Evolutionary conservation across 2,329 filamentous ascomycete species (phyloP), one percentile per base, ranked within the genome.

Genomic region (Colletotrichum truncatum): DNA sequence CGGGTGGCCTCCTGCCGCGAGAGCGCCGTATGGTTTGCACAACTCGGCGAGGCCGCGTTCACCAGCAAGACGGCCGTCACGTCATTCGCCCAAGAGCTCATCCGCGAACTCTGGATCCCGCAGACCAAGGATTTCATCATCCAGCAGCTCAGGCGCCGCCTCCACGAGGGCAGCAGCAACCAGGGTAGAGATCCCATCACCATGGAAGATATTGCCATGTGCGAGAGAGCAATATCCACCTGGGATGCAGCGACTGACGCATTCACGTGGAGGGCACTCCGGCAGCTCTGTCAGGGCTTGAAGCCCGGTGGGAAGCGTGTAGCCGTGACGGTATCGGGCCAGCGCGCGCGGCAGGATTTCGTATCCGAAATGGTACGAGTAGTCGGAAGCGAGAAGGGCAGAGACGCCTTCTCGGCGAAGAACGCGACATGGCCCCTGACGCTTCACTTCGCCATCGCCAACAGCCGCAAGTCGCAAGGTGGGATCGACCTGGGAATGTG

Each of bases 51-150:
- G 30, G 23, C 11, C n/a, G 14, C 55, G 2, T 48, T 58, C 23
- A 12, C 7, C 11, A 58, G 34, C n/a, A 18, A 38, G 45, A 25
- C 39, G 12, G 36, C 63, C 14, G 25, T 49, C 3, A 16, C 32
- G 4, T 18, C 36, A 32, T 61, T 68, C 30, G 6, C 63, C 2
- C 4, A 56, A 6, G 25, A 59, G 57, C 45, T 68, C 18, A 18
- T 68, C 43, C 16, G 32, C n/a, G 55, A 62, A 10, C 41, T 68
- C 2, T 68, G 52, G 67, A 32, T 68, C 16, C 63, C 51, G 9
- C 14, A 68, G 56, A 68, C 51, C 8, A 46, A 45, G 18, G 38
- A 39, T 9, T 67, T 68, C 39, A 39, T 68, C 11, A 6, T 16
- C 30, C 43, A 49, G 32, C 49, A 68, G 48, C 36, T 66, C n/a